Percentiles rank a stretch among this genome's conserved stretches.
Evolutionary conservation across 345 rosid genomes (phyloP).

Genomic region (Eucalyptus curtisii): DNA sequence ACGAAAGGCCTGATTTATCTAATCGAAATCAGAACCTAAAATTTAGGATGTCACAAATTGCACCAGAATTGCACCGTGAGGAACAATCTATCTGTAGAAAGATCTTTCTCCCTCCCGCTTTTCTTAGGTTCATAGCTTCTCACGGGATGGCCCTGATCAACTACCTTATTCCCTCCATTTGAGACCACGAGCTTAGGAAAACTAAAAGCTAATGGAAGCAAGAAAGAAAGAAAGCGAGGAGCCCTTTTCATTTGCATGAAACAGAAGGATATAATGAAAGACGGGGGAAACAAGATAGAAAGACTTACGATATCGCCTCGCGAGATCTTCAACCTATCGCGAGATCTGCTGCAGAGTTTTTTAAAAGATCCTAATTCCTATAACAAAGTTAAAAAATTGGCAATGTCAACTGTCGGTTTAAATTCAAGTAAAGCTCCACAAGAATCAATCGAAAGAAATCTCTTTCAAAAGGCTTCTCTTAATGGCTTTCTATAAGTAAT

Average conservation of each 20-base stretch:
- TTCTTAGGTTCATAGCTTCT: neutral
- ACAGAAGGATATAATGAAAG: neutral
- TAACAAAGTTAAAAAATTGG: too few species aligned
- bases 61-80: too few species aligned
- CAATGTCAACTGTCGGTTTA: too few species aligned
- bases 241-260: neutral
- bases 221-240: neutral
- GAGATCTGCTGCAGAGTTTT: too few species aligned
- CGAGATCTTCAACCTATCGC: constrained; percentile 14
- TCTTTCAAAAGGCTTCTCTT: too few species aligned
- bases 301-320: constrained; percentile 40
- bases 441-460: too few species aligned
- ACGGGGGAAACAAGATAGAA: neutral
- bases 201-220: neutral
- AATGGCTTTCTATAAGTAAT: too few species aligned
- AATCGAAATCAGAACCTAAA: too few species aligned
- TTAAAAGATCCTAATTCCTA: too few species aligned
- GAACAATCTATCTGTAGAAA: neutral
- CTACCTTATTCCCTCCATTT: neutral
- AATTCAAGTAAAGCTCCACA: too few species aligned
- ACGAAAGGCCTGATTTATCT: too few species aligned
- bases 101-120: neutral
- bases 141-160: neutral
- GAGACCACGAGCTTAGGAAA: neutral
- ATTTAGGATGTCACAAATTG: too few species aligned